phyloP scores from a whole-genome alignment of 495 filamentous ascomycete genomes.

The Entonaema liquescens region DNA sequence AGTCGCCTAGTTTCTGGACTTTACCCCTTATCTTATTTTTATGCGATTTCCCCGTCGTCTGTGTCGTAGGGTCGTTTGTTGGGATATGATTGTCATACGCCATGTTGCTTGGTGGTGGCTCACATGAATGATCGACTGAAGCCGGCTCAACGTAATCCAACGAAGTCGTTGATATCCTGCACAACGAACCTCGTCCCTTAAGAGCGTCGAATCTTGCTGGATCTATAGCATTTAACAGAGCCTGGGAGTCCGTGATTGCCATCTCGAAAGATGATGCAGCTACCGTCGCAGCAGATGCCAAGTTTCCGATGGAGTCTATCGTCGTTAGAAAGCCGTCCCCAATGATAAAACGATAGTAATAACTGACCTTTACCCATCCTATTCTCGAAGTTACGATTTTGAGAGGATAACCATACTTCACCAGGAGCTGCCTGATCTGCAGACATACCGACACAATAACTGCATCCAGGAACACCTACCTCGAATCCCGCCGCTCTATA shows the following conservation, averaged over 20 bases:
- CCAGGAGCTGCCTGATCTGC: background rate
- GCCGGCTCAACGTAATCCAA: background rate
- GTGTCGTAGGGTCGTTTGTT: background rate
- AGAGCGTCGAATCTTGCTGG: background rate
- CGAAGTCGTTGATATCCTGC: background rate
- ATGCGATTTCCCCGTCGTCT: background rate
- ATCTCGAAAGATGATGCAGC: background rate
- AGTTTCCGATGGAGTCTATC: background rate
- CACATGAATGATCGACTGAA: background rate
- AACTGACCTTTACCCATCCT: background rate
- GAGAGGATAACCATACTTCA: background rate
- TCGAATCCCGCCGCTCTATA: background rate
- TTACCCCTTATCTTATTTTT: background rate
- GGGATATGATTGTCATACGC: background rate
- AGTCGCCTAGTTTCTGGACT: background rate
- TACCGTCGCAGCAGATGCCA: background rate
- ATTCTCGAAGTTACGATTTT: background rate
- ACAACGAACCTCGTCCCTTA: background rate
- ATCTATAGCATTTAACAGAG: background rate
- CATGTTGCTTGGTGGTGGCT: background rate
- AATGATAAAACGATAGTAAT: background rate
- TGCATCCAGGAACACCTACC: background rate
- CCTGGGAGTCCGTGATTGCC: background rate
- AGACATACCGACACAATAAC: slow-evolving; percentile 1
- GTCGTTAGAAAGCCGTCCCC: background rate